A percentile compares a stretch with the other conserved stretches of the same genome.
Conservation (phyloP, 345 rosid genomes). For the Salix caprea region DNA sequence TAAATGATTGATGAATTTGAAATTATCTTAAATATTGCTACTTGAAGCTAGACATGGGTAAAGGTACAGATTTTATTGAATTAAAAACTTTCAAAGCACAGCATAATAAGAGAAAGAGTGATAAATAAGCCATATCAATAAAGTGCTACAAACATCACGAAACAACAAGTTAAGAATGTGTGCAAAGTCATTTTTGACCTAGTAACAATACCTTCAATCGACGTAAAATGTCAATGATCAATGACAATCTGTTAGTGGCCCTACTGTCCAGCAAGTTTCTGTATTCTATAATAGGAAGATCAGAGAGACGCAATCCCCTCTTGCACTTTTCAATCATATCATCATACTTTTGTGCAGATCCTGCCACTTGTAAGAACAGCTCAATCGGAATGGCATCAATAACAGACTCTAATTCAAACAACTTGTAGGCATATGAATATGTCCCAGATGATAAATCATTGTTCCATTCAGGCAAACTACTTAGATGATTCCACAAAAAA, state of each 20-base stretch:
- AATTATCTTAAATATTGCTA: too few relatives aligned
- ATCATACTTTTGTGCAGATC: conserved; percentile 61
- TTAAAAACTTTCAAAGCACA: too few relatives aligned
- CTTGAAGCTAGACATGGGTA: too few relatives aligned
- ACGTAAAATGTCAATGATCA: conserved; percentile 69
- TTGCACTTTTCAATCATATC: conserved; percentile 73
- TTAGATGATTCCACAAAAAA: conserved; percentile 72
- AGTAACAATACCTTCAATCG: conserved; percentile 68
- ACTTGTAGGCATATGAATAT: conserved; percentile 34
- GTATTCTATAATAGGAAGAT: conserved; percentile 69
- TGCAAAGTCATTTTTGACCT: neutral
- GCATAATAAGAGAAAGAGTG: neutral
- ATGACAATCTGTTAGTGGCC: conserved; percentile 81
- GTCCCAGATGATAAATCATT: conserved; percentile 38
- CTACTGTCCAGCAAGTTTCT: conserved; percentile 68
- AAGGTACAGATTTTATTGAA: too few relatives aligned
- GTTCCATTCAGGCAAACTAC: conserved; percentile 48
- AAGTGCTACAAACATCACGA: neutral
- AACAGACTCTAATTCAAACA: conserved; percentile 74
- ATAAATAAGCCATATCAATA: neutral
- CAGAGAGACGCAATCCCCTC: conserved; percentile 60
- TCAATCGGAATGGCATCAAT: conserved; percentile 75
- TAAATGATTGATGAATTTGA: too few relatives aligned
- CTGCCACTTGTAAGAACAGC: conserved; percentile 82
- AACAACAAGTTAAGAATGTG: neutral